Percentiles rank a stretch among this genome's conserved stretches.
phyloP scores from a whole-genome alignment of 2,329 filamentous ascomycete species.

The Calonectria hawksworthii region DNA sequence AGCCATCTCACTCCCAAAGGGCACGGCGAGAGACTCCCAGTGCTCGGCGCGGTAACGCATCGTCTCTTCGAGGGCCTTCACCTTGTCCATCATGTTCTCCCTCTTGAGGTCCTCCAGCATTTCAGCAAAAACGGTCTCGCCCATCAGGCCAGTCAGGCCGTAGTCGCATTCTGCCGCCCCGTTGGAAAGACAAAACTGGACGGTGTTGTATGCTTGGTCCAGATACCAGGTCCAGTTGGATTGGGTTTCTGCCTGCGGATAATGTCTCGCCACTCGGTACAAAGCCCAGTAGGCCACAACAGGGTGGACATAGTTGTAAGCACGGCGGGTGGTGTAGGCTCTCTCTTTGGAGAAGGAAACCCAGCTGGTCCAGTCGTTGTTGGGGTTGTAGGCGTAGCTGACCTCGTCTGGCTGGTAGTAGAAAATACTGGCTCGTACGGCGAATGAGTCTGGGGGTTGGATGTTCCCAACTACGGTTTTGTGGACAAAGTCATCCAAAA shows the following conservation, averaged over 20 bases:
- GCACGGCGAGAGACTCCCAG: constrained; percentile 66
- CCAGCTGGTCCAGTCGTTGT: constrained; percentile 59
- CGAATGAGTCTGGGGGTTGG: constrained; percentile 59
- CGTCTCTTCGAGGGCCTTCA: constrained; percentile 54
- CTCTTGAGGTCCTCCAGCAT: constrained; percentile 64
- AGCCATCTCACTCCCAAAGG: constrained; percentile 72
- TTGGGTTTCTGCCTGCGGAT: constrained; percentile 58
- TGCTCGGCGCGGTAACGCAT: constrained; percentile 64
- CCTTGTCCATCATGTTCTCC: constrained; percentile 59
- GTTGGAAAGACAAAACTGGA: constrained; percentile 51
- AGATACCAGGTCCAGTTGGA: constrained; percentile 68
- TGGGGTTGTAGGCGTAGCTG: constrained; percentile 58
- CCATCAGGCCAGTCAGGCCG: constrained; percentile 67
- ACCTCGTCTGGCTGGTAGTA: constrained; percentile 62
- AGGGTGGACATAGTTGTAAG: constrained; percentile 73
- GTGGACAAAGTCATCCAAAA: constrained; percentile 68
- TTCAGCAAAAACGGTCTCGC: constrained; percentile 69
- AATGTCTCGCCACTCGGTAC: constrained; percentile 66
- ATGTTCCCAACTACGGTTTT: constrained; percentile 64
- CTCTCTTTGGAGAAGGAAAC: constrained; percentile 62
- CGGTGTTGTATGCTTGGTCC: constrained; percentile 65
- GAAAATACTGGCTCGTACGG: constrained; percentile 69
- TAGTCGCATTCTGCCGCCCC: constrained; percentile 57
- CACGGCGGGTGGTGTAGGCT: constrained; percentile 62
- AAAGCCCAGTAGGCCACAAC: constrained; percentile 69